A percentile compares a stretch with the other conserved stretches of the same genome.
Conservation (phyloP, 2,329 filamentous ascomycete species). For the Endocalyx cinctus region DNA sequence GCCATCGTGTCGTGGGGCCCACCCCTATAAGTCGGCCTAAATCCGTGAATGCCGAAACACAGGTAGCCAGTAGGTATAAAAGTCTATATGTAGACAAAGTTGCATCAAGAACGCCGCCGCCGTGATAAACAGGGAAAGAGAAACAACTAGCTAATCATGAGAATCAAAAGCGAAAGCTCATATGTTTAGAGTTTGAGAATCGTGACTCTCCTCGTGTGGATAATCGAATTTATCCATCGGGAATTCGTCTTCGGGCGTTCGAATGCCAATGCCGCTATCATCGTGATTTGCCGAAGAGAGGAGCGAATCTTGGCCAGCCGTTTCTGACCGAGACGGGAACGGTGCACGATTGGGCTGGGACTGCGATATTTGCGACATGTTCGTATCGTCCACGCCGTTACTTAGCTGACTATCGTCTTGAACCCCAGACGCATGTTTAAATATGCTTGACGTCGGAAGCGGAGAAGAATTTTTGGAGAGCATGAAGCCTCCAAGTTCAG, state of each 20-base stretch:
- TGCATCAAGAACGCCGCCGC: neutral
- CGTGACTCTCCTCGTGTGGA: conserved; percentile 30
- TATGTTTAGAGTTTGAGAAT: conserved; percentile 24
- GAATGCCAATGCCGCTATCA: conserved; percentile 71
- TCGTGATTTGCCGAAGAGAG: conserved; percentile 51
- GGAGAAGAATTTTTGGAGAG: conserved; percentile 42
- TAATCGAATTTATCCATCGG: conserved; percentile 56
- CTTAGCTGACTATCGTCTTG: conserved; percentile 34
- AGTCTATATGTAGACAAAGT: neutral
- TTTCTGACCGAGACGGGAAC: conserved; percentile 40
- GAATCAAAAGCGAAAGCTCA: conserved; percentile 14
- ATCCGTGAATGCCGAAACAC: conserved; percentile 7
- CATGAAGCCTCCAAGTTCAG: conserved; percentile 87
- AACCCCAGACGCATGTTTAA: conserved; percentile 30
- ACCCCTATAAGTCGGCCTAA: neutral
- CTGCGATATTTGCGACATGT: conserved; percentile 38
- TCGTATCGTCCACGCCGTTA: conserved; percentile 42
- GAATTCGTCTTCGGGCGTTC: conserved; percentile 62
- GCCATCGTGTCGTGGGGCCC: conserved; percentile 11
- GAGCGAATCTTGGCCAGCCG: conserved; percentile 39
- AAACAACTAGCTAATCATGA: conserved; percentile 1
- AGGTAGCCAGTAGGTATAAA: conserved; percentile 10
- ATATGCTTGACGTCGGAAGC: conserved; percentile 18
- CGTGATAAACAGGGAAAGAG: conserved; percentile 1
- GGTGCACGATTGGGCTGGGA: conserved; percentile 47